Evolutionary conservation across 2,329 filamentous ascomycete species (phyloP).

Genomic region (Aurifilum marmelostoma): DNA sequence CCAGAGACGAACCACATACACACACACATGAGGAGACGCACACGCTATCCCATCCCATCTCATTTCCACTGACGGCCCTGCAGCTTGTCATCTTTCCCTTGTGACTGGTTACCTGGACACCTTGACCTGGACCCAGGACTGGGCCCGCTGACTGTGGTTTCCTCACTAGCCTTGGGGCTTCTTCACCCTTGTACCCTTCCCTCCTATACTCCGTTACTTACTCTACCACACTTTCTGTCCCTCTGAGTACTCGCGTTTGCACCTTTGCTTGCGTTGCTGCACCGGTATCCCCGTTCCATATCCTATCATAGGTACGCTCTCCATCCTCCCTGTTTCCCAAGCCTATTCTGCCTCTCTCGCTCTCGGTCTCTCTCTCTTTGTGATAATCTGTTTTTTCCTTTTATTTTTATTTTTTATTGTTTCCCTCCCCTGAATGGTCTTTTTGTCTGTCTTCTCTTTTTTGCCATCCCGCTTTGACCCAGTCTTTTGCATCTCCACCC

Average conservation of each 20-base stretch:
- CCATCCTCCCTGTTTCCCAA: background rate
- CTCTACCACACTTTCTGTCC: background rate
- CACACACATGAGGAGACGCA: background rate
- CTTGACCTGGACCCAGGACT: background rate
- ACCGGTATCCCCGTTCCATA: background rate
- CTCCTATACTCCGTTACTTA: slow-evolving; percentile 1
- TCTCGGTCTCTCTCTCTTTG: background rate
- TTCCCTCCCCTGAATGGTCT: too few relatives aligned
- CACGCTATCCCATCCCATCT: background rate
- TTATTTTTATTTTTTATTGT: background rate
- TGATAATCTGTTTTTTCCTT: background rate
- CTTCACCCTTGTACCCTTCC: slow-evolving; percentile 3
- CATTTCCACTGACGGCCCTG: background rate
- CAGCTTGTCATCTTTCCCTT: slow-evolving; percentile 3
- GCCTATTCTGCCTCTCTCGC: background rate
- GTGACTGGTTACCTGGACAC: background rate
- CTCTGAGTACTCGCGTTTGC: background rate
- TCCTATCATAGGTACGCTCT: background rate
- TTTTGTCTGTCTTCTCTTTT: background rate
- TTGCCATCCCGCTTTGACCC: slow-evolving; percentile 7
- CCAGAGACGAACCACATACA: background rate
- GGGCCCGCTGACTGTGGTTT: background rate
- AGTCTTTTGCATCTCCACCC: slow-evolving; percentile 16
- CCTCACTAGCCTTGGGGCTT: background rate
- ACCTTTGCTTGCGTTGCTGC: background rate